Evolutionary conservation across 2,329 filamentous ascomycete genomes (phyloP).

Genomic region (Apiospora marii): DNA sequence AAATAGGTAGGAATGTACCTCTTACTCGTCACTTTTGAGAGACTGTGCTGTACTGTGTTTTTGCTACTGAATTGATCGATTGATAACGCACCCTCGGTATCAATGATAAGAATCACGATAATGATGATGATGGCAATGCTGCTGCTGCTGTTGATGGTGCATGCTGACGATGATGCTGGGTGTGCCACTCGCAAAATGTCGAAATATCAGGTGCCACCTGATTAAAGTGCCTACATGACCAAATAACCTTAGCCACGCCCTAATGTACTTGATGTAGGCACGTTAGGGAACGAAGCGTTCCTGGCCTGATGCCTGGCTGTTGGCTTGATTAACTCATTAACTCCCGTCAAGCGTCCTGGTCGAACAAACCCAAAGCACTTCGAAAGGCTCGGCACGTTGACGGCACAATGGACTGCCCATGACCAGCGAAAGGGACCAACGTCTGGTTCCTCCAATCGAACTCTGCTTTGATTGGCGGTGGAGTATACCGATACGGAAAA

Average conservation of each 20-base stretch:
- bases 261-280: not conserved
- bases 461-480: conserved; percentile 13
- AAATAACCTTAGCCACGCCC: not conserved
- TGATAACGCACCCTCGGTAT: not conserved
- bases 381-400: conserved; percentile 21
- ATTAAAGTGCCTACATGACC: conserved; percentile 12
- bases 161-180: not conserved
- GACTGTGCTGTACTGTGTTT: not conserved
- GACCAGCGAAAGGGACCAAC: conserved; percentile 1
- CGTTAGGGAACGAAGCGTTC: not conserved
- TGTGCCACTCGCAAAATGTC: not conserved
- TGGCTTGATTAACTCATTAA: conserved; percentile 22
- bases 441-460: conserved; percentile 13
- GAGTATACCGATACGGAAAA: conserved; percentile 8
- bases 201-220: not conserved
- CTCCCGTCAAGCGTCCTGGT: conserved; percentile 16
- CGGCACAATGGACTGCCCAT: conserved; percentile 10
- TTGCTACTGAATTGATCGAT: not conserved
- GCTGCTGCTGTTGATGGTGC: not conserved
- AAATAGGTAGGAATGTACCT: not conserved
- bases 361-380: conserved; percentile 18
- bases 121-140: not conserved
- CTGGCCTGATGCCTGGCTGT: conserved; percentile 18
- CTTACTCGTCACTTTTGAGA: not conserved
- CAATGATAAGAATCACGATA: not conserved